These are phyloP conservation scores for Diaporthe amygdali DNA, from an alignment of 2,329 filamentous ascomycete genomes.

Conservation along the genomic window DNA sequence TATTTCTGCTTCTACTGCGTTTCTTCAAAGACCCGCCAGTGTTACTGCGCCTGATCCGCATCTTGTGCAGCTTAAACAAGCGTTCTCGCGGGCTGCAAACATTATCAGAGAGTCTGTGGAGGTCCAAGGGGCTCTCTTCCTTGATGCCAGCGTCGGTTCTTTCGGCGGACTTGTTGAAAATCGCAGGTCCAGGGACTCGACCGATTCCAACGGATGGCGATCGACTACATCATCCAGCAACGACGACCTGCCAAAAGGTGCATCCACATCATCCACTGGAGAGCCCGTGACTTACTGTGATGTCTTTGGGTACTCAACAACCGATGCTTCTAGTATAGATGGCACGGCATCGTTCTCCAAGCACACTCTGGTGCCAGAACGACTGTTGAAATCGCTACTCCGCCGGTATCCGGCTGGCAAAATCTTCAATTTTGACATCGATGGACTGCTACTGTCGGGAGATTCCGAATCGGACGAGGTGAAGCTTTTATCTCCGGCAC, in stretches of 20 bases:
- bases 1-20: neutral
- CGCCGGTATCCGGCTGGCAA: constrained; percentile 50
- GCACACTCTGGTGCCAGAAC: constrained; percentile 39
- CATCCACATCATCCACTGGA: neutral
- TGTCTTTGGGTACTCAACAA: constrained; percentile 45
- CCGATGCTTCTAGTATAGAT: constrained; percentile 38
- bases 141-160: constrained; percentile 39
- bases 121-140: constrained; percentile 44
- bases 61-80: neutral
- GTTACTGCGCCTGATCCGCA: neutral
- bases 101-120: constrained; percentile 48
- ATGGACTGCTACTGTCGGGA: constrained; percentile 3
- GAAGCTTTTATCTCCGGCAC: neutral
- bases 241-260: neutral
- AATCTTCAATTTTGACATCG: constrained; percentile 47
- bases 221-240: constrained; percentile 10
- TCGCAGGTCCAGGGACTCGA: constrained; percentile 22
- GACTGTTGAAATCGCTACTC: constrained; percentile 45
- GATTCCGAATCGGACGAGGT: neutral
- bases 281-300: constrained; percentile 30
- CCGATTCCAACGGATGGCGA: constrained; percentile 27
- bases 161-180: constrained; percentile 33
- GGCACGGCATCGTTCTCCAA: constrained; percentile 27
- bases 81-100: constrained; percentile 48
- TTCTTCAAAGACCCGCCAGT: neutral